Evolutionary conservation across 192 early-diverging fungal species (phyloP), one percentile per base, ranked within the genome.

Genomic region (Gryganskiella cystojenkinii): DNA sequence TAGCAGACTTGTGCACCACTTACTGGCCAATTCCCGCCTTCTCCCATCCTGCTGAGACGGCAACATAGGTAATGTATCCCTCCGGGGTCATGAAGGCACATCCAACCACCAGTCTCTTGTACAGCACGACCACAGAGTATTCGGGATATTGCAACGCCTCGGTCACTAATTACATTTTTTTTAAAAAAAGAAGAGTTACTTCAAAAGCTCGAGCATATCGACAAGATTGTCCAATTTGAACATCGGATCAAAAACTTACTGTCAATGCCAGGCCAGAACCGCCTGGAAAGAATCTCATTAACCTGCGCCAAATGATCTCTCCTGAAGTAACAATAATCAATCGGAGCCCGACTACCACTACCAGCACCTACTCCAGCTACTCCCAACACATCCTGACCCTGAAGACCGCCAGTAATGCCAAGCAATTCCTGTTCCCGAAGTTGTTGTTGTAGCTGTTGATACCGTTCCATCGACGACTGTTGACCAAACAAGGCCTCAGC

Each of bases 71-170:
- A 34, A 96, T 87, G 64, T 98, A 98, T 33, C 90, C 94, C 54
- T 95, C 92, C 0, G 96, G 96, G 13, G 94, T 94, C 84, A 96
- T 93, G 64, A 98, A 94, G 3, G 92, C 96, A 83, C 94, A 96
- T 4, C 94, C 96, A 52, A 97, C 84, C 0, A 96, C 92, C 14
- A 90, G 70, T 25, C 91, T 86, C 54, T 85, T 88, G 81, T 96
- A 94, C 22, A 96, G 71, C 3, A 92, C 93, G 3, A 98, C 89
- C 1, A 98, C 82, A 44, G 91, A 92, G 79, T 90, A 96, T 69
- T 96, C 95, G 0, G 95, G 96, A 44, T 84, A 92, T 37, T 84
- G 79, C 24, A 98, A 80, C 33, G 91, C 88, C 70, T 98, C 96
- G 22, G 90, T 90, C 61, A 96, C 91, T 91, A 56, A 22, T n/a